Base-by-base conservation (phyloP, 805 yeast genomes). In the Yamadazyma scolyti region DNA sequence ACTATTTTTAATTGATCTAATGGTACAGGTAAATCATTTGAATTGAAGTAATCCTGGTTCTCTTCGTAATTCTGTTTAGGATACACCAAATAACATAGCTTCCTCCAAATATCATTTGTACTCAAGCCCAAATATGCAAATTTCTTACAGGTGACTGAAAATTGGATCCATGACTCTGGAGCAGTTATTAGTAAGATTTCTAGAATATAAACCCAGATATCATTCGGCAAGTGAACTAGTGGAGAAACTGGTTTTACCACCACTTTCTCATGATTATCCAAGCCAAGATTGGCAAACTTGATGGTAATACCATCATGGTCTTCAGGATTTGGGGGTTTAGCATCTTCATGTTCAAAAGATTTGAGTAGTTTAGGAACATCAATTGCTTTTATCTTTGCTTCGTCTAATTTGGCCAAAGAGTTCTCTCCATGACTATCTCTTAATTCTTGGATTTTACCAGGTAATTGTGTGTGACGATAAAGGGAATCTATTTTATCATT, bases 111-210 rank as follows among this genome's bases (percentile, higher is more conserved):
- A 3, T 54, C 51, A 1, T 72, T 59, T 10, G 70, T 58, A 8
- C 63, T 63, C 40, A 82, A 73, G n/a, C 83, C 82, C 5, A 79
- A 46, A 32, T 60, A 67, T 4, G 84, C 73, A 30, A 77, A 50
- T 42, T 63, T 68, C 30, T 69, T 66, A 54, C 90, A 82, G 0
- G 81, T 64, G 33, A 77, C 52, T 3, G 84, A 67, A 25, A 82
- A 63, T 27, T 65, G 61, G 25, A 82, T 71, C 84, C 88, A 83
- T 4, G 82, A 64, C 30, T 78, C 79, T 1, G 86, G 77, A 20
- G 73, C 73, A 0, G 34, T 42, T 1, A 56, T 36, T 2, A 79
- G 50, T 12, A 82, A 56, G 2, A 67, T 47, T 22, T 69, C 68
- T 31, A 79, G 57, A 3, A 83, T 65, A 20, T 63, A 56, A 8